Conservation (phyloP, 2,329 filamentous ascomycete genomes). For the Chaetothyriales sp. region DNA sequence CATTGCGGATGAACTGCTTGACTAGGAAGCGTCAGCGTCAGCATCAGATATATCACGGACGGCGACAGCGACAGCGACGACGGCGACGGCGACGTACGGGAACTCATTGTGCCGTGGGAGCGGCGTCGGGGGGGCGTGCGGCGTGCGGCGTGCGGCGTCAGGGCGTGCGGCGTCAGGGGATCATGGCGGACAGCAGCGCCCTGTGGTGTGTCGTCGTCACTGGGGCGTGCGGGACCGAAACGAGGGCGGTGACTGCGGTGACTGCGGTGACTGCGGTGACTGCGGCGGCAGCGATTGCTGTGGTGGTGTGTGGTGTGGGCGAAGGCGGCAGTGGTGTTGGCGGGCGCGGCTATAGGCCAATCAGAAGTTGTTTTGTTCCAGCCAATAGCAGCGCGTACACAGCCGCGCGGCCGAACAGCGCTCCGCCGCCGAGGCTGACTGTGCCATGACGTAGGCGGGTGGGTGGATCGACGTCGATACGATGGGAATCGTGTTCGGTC, state of each 20-base stretch:
- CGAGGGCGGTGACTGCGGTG: background rate
- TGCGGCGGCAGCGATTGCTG: background rate
- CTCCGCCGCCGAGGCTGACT: too few relatives aligned
- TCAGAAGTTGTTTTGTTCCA: background rate
- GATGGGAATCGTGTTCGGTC: too few relatives aligned
- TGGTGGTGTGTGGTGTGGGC: too few relatives aligned
- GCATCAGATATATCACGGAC: background rate
- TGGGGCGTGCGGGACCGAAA: background rate
- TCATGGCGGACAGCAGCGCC: background rate
- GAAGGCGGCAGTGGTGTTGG: background rate
- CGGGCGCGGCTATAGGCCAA: background rate
- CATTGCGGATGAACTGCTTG: constrained; percentile 99
- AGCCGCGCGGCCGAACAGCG: too few relatives aligned
- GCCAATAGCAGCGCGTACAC: background rate
- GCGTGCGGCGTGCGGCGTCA: too few relatives aligned
- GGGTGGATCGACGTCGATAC: too few relatives aligned
- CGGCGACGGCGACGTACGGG: constrained; percentile 5
- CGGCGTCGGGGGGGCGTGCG: constrained; percentile 12
- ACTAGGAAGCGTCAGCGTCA: constrained; percentile 43
- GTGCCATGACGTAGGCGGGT: too few relatives aligned
- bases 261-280: background rate
- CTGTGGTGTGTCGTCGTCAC: background rate
- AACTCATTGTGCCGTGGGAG: constrained; percentile 11
- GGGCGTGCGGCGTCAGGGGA: background rate
- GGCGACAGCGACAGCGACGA: background rate